Evolutionary conservation across 108 stramenopile genomes (phyloP).

Genomic region (Nannochloropsis salina): DNA sequence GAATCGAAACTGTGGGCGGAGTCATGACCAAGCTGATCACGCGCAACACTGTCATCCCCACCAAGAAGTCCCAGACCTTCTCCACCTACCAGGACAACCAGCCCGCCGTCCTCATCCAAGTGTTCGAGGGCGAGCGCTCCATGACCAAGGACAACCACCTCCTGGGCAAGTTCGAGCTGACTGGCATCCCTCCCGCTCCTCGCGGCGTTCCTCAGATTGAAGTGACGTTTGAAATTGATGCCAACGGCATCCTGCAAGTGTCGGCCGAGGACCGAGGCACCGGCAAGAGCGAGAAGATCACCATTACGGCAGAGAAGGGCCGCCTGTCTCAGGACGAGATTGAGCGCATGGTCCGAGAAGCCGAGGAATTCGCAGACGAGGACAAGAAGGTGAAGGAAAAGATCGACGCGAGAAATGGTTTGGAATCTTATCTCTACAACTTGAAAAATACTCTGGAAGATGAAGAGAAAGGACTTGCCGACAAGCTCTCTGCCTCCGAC

Average conservation of each 20-base stretch:
- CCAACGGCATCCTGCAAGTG: conserved; percentile 89
- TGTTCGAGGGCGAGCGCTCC: conserved; percentile 90
- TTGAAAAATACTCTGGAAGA: conserved; percentile 75
- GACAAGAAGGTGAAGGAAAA: conserved; percentile 76
- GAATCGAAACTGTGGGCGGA: conserved; percentile 88
- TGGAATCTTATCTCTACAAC: conserved; percentile 88
- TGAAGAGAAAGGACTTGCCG: conserved; percentile 71
- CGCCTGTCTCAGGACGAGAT: conserved; percentile 74
- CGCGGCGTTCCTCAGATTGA: conserved; percentile 88
- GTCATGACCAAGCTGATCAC: conserved; percentile 90
- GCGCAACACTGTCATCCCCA: conserved; percentile 83
- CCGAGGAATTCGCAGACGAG: conserved; percentile 77
- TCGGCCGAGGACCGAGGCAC: conserved; percentile 81
- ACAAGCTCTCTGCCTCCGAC: conserved; percentile 75
- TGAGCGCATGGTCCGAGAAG: conserved; percentile 80
- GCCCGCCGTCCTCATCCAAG: conserved; percentile 78
- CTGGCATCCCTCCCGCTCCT: conserved; percentile 83
- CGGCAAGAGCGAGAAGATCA: conserved; percentile 73
- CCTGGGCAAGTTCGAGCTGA: conserved; percentile 77
- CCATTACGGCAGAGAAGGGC: conserved; percentile 79
- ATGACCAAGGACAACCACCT: conserved; percentile 81
- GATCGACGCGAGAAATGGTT: conserved; percentile 76
- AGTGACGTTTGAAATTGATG: conserved; percentile 82
- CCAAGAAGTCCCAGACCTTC: conserved; percentile 85
- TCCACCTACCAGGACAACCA: conserved; percentile 92